Conservation (phyloP, 2,329 filamentous ascomycete species). For the Hypoxylon sp. region DNA sequence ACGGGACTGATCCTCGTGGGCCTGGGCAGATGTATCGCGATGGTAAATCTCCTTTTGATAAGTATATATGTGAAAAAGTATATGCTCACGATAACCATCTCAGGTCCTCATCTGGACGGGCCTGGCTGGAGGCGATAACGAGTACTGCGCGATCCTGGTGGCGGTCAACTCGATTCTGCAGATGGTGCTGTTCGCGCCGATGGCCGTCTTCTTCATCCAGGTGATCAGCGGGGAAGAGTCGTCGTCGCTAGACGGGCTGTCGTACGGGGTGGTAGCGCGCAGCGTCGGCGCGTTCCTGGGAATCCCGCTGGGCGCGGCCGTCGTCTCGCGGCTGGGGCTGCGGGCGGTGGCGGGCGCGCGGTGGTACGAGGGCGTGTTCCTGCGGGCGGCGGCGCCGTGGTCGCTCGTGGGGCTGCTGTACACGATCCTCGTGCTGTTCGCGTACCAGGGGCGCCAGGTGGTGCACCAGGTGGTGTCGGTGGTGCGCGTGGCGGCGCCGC, state of each 20-base stretch:
- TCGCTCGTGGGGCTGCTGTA: slow-evolving; percentile 85
- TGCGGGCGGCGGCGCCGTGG: slow-evolving; percentile 74
- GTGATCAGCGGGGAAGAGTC: slow-evolving; percentile 67
- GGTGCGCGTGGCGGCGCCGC: slow-evolving; percentile 78
- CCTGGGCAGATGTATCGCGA: slow-evolving; percentile 85
- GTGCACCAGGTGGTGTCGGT: slow-evolving; percentile 86
- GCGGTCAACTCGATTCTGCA: slow-evolving; percentile 79
- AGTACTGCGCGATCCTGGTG: slow-evolving; percentile 85
- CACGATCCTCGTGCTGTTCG: slow-evolving; percentile 87
- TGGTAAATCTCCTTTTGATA: slow-evolving; percentile 62
- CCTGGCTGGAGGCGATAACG: slow-evolving; percentile 75
- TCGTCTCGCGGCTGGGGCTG: slow-evolving; percentile 75
- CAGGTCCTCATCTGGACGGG: slow-evolving; percentile 75
- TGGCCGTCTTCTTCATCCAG: slow-evolving; percentile 73
- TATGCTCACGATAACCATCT: slow-evolving; percentile 10
- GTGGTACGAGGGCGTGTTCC: slow-evolving; percentile 74
- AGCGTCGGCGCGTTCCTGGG: slow-evolving; percentile 87
- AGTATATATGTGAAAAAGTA: background rate
- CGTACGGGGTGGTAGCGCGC: slow-evolving; percentile 75
- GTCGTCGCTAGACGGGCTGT: slow-evolving; percentile 47
- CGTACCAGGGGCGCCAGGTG: slow-evolving; percentile 78
- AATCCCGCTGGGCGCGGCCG: slow-evolving; percentile 80
- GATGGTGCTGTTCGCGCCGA: slow-evolving; percentile 75
- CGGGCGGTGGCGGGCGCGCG: slow-evolving; percentile 60
- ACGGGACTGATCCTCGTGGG: slow-evolving; percentile 83